Base-by-base conservation (phyloP, 257 asterid species). In the Schizonepeta tenuifolia region DNA sequence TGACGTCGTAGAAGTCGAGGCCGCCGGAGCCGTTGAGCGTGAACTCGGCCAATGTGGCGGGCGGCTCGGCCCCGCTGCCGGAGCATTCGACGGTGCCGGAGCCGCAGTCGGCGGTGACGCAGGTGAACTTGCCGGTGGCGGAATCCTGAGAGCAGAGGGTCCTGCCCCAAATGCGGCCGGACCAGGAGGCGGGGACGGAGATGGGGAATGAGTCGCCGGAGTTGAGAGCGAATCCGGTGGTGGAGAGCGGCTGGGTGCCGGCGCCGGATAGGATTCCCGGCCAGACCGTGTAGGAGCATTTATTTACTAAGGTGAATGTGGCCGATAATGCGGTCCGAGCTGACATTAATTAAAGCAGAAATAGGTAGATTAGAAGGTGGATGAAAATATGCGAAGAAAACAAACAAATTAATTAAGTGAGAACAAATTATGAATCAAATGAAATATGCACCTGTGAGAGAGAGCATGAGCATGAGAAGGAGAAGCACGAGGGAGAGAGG, bases 111-210 rank as follows among this genome's bases (percentile, higher is more conserved):
- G 87, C 96, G 0, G 96, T 90, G 1, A 53, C 70, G 82, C 97
- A 90, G 46, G 81, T 14, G 78, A 90, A 88, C 59, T 72, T 86
- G 1, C 87, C 89, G 0, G 90, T 77, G 65, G 80, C 22, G 18
- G 86, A 41, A 46, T 88, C 89, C 14, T 77, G 80, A 28, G 86
- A 50, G 36, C 97, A 90, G 35, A 73, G 58, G 1, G 92, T 79
- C 24, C 96, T 68, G 35, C 85, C 97, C 97, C 97, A 90, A 54
- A 88, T 41, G 15, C 93, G 85, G 77, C 97, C 96, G 5, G 91
- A 86, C 97, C 97, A 90, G 2, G 89, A 76, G 21, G 78, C 9
- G 0, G 96, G 93, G 41, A 74, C 83, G 9, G 82, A 49, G 17
- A 88, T 6, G 18, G 87, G 73, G 0, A 67, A 11, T 0, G 90